These are phyloP conservation scores for Podaxis sp. DNA, from an alignment of 768 basidiomycete species.

Conservation along the genomic window DNA sequence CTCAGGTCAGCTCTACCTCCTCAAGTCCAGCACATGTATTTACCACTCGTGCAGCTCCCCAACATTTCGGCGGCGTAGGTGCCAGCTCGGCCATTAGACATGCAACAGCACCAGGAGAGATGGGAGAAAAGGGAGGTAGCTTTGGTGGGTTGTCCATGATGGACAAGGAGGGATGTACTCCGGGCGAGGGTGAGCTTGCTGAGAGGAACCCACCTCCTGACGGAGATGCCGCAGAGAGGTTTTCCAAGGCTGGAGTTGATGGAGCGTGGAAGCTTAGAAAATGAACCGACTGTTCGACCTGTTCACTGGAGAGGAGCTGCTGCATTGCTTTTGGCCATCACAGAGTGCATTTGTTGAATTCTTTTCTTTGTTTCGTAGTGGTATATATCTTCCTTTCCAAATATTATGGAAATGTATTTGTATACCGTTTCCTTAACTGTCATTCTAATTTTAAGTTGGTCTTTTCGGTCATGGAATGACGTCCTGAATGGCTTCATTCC, in stretches of 20 bases:
- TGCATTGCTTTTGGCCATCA: neutral
- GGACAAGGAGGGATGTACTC: conserved; percentile 34
- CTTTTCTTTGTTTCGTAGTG: too few relatives aligned
- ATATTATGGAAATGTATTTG: neutral
- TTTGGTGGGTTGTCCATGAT: conserved; percentile 38
- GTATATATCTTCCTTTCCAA: neutral
- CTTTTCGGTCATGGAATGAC: neutral
- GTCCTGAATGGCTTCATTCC: neutral
- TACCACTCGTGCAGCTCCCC: conserved; percentile 37
- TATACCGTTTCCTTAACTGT: neutral
- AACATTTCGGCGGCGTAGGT: conserved; percentile 40
- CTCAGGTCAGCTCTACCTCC: conserved; percentile 39
- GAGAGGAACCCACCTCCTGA: conserved; percentile 46
- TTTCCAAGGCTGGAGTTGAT: conserved; percentile 41
- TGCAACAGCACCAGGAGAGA: conserved; percentile 38
- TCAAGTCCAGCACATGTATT: conserved; percentile 36
- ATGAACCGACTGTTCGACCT: conserved; percentile 17
- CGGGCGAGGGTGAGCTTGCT: conserved; percentile 32
- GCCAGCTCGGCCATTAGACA: conserved; percentile 43
- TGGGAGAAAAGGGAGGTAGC: conserved; percentile 37
- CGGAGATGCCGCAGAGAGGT: conserved; percentile 36
- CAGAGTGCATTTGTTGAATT: neutral
- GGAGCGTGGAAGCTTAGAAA: conserved; percentile 48
- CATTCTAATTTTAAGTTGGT: neutral
- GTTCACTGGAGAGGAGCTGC: neutral